Conservation (phyloP, 257 asterid species). For the Fraxinus excelsior region DNA sequence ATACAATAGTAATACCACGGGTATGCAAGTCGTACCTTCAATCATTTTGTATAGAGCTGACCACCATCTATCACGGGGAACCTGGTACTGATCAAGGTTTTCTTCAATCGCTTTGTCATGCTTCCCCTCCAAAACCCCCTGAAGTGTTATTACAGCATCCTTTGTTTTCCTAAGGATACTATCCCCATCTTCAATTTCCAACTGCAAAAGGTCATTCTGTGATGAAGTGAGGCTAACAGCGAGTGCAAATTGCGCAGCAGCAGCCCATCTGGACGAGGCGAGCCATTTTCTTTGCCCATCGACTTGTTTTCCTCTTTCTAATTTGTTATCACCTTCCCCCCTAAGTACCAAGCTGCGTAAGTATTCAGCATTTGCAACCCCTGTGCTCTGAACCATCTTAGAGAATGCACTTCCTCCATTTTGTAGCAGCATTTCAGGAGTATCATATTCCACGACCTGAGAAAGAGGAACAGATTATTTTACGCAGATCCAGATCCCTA, state of each 20-base stretch:
- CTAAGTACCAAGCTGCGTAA: slow-evolving; percentile 70
- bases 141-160: slow-evolving; percentile 87
- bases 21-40: slow-evolving; percentile 58
- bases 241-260: slow-evolving; percentile 88
- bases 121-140: slow-evolving; percentile 89
- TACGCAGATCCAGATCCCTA: background rate
- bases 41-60: slow-evolving; percentile 77
- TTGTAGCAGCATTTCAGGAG: slow-evolving; percentile 69
- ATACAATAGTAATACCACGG: background rate
- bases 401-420: slow-evolving; percentile 82
- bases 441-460: slow-evolving; percentile 82
- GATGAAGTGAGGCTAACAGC: slow-evolving; percentile 86
- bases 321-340: slow-evolving; percentile 36
- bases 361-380: slow-evolving; percentile 88
- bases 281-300: slow-evolving; percentile 87
- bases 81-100: slow-evolving; percentile 64
- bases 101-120: slow-evolving; percentile 75
- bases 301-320: slow-evolving; percentile 40
- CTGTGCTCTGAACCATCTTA: slow-evolving; percentile 96
- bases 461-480: background rate
- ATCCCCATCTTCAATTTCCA: slow-evolving; percentile 57
- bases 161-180: slow-evolving; percentile 73
- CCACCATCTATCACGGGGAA: slow-evolving; percentile 92
- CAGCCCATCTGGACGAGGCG: slow-evolving; percentile 95
- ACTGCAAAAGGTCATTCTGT: slow-evolving; percentile 73